These are phyloP conservation scores for Populus hybrid DNA, from an alignment of 441 rosid genomes.

Conservation along the genomic window DNA sequence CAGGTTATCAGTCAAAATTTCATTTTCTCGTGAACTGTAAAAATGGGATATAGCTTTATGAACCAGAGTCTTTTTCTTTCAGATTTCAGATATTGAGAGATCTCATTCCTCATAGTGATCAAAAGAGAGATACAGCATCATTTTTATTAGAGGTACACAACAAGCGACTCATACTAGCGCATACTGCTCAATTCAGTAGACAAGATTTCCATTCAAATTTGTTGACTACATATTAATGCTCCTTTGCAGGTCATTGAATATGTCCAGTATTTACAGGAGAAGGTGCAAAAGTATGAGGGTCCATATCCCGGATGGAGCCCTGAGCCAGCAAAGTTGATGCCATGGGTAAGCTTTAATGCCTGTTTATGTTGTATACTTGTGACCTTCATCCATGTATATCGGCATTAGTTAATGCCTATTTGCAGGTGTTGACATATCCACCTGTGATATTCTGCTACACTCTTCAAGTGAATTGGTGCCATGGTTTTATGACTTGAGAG, in stretches of 20 bases:
- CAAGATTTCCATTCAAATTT: conserved; percentile 12
- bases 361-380: not conserved
- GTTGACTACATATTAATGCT: conserved; percentile 17
- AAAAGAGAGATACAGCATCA: conserved; percentile 93
- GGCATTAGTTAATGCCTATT: not conserved
- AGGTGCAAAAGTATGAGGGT: conserved; percentile 67
- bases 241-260: conserved; percentile 76
- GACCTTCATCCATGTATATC: not conserved
- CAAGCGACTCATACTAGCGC: not conserved
- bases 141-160: conserved; percentile 80
- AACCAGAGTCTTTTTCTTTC: conserved; percentile 21
- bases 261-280: conserved; percentile 83
- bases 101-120: conserved; percentile 84
- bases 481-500: conserved; percentile 3
- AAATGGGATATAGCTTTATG: not conserved
- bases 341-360: conserved; percentile 55
- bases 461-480: not conserved
- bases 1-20: not conserved
- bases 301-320: conserved; percentile 70
- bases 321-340: conserved; percentile 64
- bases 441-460: not conserved
- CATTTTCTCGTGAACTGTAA: not conserved
- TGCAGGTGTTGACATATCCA: not conserved
- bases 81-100: conserved; percentile 94
- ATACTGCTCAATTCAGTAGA: not conserved